A percentile compares a stretch with the other conserved stretches of the same genome.
phyloP scores from a whole-genome alignment of 352 stramenopile genomes.

The Globisporangium spiculum region DNA sequence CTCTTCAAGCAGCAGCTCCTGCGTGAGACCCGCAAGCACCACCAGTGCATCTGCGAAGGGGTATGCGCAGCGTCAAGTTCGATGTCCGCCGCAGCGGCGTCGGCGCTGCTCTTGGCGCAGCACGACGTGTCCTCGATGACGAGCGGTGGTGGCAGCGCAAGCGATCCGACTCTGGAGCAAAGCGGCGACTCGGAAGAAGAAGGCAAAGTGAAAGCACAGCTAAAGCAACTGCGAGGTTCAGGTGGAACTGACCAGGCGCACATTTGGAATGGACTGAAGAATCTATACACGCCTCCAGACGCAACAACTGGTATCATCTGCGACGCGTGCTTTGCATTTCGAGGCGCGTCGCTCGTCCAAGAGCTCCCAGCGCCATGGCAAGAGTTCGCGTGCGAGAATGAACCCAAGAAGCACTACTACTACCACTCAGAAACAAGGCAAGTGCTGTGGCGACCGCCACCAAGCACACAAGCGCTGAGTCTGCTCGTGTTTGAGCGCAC shows the following conservation, averaged over 20 bases:
- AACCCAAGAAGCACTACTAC: constrained; percentile 46
- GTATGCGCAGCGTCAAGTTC: constrained; percentile 26
- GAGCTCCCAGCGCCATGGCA: constrained; percentile 39
- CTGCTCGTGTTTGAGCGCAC: constrained; percentile 53
- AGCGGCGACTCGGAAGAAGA: background rate
- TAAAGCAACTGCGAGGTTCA: background rate
- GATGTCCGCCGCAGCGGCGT: constrained; percentile 21
- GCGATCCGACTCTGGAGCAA: background rate
- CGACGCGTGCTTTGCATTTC: constrained; percentile 44
- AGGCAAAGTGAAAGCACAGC: background rate
- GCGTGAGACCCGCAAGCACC: constrained; percentile 45
- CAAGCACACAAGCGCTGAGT: constrained; percentile 32
- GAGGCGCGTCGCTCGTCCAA: constrained; percentile 29
- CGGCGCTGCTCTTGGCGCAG: constrained; percentile 33
- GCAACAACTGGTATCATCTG: constrained; percentile 53
- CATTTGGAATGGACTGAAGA: constrained; percentile 31
- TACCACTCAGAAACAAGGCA: constrained; percentile 36
- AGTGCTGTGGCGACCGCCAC: constrained; percentile 45
- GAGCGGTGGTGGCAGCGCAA: background rate
- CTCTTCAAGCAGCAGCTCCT: constrained; percentile 58
- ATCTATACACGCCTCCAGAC: constrained; percentile 44
- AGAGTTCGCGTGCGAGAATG: constrained; percentile 45
- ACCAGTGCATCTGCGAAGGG: constrained; percentile 43
- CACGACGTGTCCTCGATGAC: constrained; percentile 14
- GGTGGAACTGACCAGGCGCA: constrained; percentile 8